A percentile compares a stretch with the other conserved stretches of the same genome.
These are phyloP conservation scores for Penicillium salamii DNA, from an alignment of 495 filamentous ascomycete species.

Conservation along the genomic window DNA sequence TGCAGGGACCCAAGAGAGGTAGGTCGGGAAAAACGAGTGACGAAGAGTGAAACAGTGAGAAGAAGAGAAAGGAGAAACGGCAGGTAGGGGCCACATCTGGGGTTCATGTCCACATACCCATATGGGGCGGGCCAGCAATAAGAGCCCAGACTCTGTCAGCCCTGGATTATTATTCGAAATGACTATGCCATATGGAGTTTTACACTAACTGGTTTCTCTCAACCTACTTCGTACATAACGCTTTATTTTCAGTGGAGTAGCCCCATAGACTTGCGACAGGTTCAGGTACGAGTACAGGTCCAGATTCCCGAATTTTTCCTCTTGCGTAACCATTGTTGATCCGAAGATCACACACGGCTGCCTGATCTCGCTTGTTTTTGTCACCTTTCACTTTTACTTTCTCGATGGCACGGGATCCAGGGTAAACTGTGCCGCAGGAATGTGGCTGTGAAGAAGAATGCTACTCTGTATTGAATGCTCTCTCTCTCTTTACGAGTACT, in stretches of 20 bases:
- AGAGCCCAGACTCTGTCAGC: neutral
- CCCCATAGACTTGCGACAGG: constrained; percentile 7
- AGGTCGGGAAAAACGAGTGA: neutral
- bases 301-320: neutral
- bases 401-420: too few relatives aligned
- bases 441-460: neutral
- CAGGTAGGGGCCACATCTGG: constrained; percentile 7
- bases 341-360: neutral
- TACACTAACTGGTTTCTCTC: neutral
- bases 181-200: too few relatives aligned
- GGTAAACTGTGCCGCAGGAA: neutral
- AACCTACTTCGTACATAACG: neutral
- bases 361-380: too few relatives aligned
- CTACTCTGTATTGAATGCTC: too few relatives aligned
- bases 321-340: neutral
- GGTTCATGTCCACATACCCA: constrained; percentile 10
- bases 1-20: neutral
- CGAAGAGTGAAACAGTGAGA: neutral
- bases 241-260: constrained; percentile 1
- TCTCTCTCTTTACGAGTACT: too few relatives aligned
- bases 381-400: too few relatives aligned
- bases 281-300: constrained; percentile 8
- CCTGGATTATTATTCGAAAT: constrained; percentile 3
- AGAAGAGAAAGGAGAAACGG: constrained; percentile 9
- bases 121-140: constrained; percentile 7